Conservation (phyloP, 495 filamentous ascomycete species). For the Talaromyces proteolyticus region DNA sequence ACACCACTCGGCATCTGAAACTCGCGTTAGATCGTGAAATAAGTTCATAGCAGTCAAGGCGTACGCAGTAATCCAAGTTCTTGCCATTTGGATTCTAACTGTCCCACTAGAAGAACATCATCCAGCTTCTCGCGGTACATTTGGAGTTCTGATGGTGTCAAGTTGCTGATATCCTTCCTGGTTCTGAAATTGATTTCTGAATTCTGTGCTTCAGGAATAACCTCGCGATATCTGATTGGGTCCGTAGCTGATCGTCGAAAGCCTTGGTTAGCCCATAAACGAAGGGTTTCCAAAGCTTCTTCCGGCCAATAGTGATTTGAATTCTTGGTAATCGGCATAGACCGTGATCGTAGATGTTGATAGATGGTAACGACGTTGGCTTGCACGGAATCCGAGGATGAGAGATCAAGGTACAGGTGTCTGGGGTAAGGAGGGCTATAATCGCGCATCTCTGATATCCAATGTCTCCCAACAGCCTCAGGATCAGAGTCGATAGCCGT, state of each 20-base stretch:
- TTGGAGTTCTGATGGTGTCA: constrained; percentile 8
- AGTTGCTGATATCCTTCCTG: constrained; percentile 11
- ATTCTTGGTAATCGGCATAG: constrained; percentile 14
- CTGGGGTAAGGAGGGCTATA: constrained; percentile 2
- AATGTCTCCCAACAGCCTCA: background rate
- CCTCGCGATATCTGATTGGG: background rate
- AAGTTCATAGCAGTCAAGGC: background rate
- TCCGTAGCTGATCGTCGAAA: constrained; percentile 8
- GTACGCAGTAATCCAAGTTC: constrained; percentile 13
- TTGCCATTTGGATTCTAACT: constrained; percentile 13
- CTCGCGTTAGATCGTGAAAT: no score
- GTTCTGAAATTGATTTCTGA: constrained; percentile 1
- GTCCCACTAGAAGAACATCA: constrained; percentile 5
- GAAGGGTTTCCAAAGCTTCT: constrained; percentile 14
- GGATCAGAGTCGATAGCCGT: background rate
- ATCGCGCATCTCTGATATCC: constrained; percentile 2
- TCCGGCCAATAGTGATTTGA: constrained; percentile 11
- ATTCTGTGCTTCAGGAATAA: constrained; percentile 9
- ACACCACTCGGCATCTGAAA: background rate
- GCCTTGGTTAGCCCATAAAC: constrained; percentile 16
- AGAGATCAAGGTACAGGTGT: constrained; percentile 8
- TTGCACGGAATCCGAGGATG: constrained; percentile 6
- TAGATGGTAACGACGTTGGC: constrained; percentile 9
- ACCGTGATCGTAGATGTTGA: constrained; percentile 7
- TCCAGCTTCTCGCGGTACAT: constrained; percentile 11